Base-by-base conservation (phyloP, 345 rosid species). In the Leavenworthia alabamica region DNA sequence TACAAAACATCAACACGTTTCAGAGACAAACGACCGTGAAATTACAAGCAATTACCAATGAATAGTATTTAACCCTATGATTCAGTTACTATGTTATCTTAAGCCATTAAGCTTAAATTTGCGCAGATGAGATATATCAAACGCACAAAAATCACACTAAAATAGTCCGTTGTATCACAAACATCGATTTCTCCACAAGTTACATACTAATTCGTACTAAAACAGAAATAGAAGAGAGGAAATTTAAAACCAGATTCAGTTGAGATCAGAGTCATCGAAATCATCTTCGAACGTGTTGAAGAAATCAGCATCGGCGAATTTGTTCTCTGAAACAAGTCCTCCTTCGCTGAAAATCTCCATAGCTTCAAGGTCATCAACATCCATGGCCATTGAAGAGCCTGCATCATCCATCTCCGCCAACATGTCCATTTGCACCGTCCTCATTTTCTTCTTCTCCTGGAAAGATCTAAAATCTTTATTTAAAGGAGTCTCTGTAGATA, bases 241-340 rank as follows among this genome's bases (percentile, higher is more conserved):
- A 29, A 47, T 11, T 4, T n/a, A 26, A 44, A 27, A 45, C 29
- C 48, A 3, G 31, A 60, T 80, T 83, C 76, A 89, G 63, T 83
- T 83, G 85, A 92, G 82, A 75, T 92, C 96, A 23, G 81, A 5
- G 66, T 92, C 98, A 31, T 92, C 88, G 77, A 89, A 92, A 64
- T 91, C 96, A 80, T 91, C 96, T 43, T 81, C 77, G 78, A 91
- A 88, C 26, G 51, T 72, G 72, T 91, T 92, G 88, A 89, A 89
- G 88, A 92, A 92, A 68, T 92, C 90, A 36, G 93, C 82, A 49
- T 92, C 93, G 56, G 79, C 80, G 60, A 84, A 87, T 75, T 85
- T 88, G 83, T 64, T 81, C 56, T 86, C 95, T 31, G 69, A 54
- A 71, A 83, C 66, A 49, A 76, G 65, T 62, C 95, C 90, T 51